These are phyloP conservation scores for Hypoxylon sp. DNA, from an alignment of 2,329 filamentous ascomycete species.

Conservation along the genomic window DNA sequence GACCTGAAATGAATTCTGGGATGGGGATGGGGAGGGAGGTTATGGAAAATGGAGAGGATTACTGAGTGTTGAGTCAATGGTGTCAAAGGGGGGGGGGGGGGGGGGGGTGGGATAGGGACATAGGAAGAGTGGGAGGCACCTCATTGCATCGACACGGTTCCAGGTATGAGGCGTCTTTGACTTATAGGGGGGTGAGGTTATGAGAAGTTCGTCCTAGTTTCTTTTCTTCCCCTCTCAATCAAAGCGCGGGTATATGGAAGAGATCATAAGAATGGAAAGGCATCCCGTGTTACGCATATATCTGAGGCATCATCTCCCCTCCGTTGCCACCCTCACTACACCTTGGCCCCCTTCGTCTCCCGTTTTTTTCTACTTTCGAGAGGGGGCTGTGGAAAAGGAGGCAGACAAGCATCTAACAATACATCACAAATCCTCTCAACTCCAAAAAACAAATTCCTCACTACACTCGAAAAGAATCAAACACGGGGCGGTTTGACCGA, in stretches of 20 bases:
- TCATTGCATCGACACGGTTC: conserved; percentile 6
- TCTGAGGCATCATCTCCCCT: neutral
- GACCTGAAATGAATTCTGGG: neutral
- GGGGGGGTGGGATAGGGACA: neutral
- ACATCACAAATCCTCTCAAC: too few species aligned
- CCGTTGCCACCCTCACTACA: neutral
- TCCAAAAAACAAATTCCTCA: too few species aligned
- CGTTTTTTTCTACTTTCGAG: neutral
- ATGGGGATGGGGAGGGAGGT: neutral
- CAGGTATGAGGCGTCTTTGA: conserved; percentile 21
- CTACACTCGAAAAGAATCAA: too few species aligned
- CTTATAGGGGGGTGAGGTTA: neutral
- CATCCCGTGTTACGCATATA: conserved; percentile 23
- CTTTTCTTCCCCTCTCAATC: neutral
- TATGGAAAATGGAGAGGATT: neutral
- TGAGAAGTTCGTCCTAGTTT: conserved; percentile 5
- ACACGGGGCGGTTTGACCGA: too few species aligned
- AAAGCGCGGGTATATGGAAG: conserved; percentile 18
- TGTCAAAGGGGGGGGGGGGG: neutral
- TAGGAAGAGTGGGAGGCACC: conserved; percentile 1
- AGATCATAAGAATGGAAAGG: conserved; percentile 9
- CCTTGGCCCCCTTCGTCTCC: too few species aligned
- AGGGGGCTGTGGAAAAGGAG: too few species aligned
- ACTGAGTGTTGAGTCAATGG: neutral
- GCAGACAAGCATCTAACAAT: too few species aligned